Conservation (phyloP, 495 filamentous ascomycete species). For the Extremus antarcticus region DNA sequence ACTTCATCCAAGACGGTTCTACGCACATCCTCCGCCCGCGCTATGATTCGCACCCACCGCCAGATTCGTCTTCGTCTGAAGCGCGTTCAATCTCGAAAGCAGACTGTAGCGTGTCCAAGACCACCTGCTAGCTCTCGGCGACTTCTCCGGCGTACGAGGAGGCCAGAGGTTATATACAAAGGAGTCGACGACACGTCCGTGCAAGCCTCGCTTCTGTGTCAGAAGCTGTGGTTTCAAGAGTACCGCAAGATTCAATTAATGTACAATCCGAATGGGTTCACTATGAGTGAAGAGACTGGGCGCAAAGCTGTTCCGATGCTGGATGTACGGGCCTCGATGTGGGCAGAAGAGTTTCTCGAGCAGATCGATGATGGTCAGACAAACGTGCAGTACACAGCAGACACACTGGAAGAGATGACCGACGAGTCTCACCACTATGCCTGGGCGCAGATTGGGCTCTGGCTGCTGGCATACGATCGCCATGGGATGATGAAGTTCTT, state of each 20-base stretch:
- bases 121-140: no score
- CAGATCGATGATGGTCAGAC: neutral
- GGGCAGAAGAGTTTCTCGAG: neutral
- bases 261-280: neutral
- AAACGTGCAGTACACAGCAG: neutral
- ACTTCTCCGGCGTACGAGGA: no score
- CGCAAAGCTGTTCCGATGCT: neutral
- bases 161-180: no score
- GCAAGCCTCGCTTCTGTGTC: no score
- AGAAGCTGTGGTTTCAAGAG: neutral
- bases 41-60: neutral
- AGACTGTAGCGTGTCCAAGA: no score
- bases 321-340: neutral
- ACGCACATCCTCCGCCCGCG: no score
- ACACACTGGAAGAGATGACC: neutral
- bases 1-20: no score
- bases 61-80: no score
- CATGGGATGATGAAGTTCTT: slow-evolving; percentile 6
- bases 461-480: slow-evolving; percentile 10
- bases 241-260: neutral
- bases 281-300: no score
- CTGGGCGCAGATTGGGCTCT: slow-evolving; percentile 11
- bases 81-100: no score
- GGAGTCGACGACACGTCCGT: no score
- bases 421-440: neutral